phyloP scores from a whole-genome alignment of 106 monocot genomes.

The Dioscorea zingiberensis region DNA sequence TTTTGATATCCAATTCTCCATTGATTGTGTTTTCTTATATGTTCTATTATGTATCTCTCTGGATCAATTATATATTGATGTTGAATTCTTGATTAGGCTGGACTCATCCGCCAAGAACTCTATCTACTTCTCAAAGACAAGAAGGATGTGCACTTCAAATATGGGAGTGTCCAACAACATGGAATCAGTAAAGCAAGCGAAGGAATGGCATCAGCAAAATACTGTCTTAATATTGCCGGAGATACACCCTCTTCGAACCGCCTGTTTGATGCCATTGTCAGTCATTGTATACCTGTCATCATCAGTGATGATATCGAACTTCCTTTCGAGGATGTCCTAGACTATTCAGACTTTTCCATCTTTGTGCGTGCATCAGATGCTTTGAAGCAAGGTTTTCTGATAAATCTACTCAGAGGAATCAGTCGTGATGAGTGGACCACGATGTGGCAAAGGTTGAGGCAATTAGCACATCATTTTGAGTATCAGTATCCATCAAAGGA shows the following conservation, averaged over 20 bases:
- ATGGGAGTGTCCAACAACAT: slow-evolving; percentile 29
- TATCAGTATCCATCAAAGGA: slow-evolving; percentile 60
- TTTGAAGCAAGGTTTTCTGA: slow-evolving; percentile 44
- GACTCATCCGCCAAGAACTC: slow-evolving; percentile 55
- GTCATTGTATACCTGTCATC: slow-evolving; percentile 76
- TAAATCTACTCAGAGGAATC: slow-evolving; percentile 45
- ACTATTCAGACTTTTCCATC: slow-evolving; percentile 74
- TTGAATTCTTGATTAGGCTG: slow-evolving; percentile 34
- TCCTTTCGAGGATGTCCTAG: slow-evolving; percentile 75
- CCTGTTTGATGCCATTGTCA: slow-evolving; percentile 79
- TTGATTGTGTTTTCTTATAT: not conserved
- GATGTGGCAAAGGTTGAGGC: slow-evolving; percentile 67
- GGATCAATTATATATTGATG: not conserved
- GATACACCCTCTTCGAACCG: slow-evolving; percentile 91
- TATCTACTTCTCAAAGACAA: slow-evolving; percentile 62
- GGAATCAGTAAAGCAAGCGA: slow-evolving; percentile 39
- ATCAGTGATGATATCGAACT: slow-evolving; percentile 84
- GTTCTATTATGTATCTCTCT: not conserved
- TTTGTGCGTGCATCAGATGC: slow-evolving; percentile 67
- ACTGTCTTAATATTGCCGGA: slow-evolving; percentile 80
- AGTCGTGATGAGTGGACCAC: slow-evolving; percentile 48
- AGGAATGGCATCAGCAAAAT: slow-evolving; percentile 78
- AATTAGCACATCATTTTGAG: slow-evolving; percentile 56
- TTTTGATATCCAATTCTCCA: too few relatives aligned
- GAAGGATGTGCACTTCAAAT: slow-evolving; percentile 68